phyloP scores from a whole-genome alignment of 768 basidiomycete species.

The Psilocybe subaeruginosa region DNA sequence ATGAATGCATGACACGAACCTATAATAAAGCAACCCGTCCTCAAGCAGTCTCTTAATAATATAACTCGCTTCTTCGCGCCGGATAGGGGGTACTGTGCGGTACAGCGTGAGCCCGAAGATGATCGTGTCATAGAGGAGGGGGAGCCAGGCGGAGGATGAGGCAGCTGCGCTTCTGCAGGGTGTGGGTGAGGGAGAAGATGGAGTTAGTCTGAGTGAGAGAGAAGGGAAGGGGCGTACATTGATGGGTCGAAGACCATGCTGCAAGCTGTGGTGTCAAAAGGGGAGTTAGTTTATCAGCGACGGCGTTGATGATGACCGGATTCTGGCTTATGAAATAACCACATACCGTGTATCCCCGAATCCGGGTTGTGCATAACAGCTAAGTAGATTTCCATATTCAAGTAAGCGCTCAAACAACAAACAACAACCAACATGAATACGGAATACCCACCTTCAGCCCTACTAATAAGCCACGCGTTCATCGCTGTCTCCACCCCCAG shows the following conservation, averaged over 20 bases:
- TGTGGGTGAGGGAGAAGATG: slow-evolving; percentile 18
- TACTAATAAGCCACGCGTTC: slow-evolving; percentile 58
- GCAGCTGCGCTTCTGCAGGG: slow-evolving; percentile 35
- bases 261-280: slow-evolving; percentile 32
- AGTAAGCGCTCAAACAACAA: too few relatives aligned
- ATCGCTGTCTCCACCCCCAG: slow-evolving; percentile 47
- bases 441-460: slow-evolving; percentile 46
- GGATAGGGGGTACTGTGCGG: slow-evolving; percentile 38
- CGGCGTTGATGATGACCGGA: too few relatives aligned
- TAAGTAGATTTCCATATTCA: slow-evolving; percentile 13
- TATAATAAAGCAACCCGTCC: slow-evolving; percentile 51
- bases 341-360: slow-evolving; percentile 38
- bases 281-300: too few relatives aligned
- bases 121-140: slow-evolving; percentile 50
- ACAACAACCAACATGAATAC: neutral
- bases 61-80: slow-evolving; percentile 35
- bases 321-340: neutral
- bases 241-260: slow-evolving; percentile 43
- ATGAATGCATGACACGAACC: slow-evolving; percentile 24
- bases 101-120: slow-evolving; percentile 41
- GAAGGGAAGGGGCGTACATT: slow-evolving; percentile 28
- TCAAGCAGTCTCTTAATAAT: slow-evolving; percentile 44
- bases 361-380: slow-evolving; percentile 43
- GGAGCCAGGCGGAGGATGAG: slow-evolving; percentile 55
- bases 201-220: neutral